Evolutionary conservation across 148 eudicot species (phyloP), one percentile per base, ranked within the genome.

Genomic region (Nyssa sinensis): DNA sequence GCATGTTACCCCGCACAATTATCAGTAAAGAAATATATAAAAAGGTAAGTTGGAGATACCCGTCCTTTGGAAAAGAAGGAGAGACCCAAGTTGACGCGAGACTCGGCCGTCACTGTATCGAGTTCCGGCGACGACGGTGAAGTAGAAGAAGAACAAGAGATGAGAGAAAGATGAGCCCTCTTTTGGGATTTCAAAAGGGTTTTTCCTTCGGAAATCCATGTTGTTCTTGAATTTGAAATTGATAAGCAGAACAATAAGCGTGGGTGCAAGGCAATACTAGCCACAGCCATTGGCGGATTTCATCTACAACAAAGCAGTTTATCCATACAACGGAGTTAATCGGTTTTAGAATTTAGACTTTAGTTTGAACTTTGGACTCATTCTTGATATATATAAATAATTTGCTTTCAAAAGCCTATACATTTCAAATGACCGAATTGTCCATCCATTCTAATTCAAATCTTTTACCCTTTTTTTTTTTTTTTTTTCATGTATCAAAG

Each of bases 21-120:
- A 34, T 39, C 61, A 64, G 0, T 19, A 75, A 76, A 61, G 16
- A 7, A 3, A 63, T 21, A 10, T 49, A 51, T 59, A 16, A 37
- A 33, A 17, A 32, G 27, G n/a, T 35, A 25, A 57, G 27, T 17
- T 67, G 23, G 28, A 34, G 59, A 24, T 72, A 95, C 98, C 94
- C 97, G 80, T 74, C 97, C 98, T 86, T 78, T 92, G 79, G 96
- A 84, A 70, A 95, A 95, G 77, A 95, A 91, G 49, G 97, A 80
- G 53, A 94, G 98, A 6, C 98, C 98, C 75, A 81, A 70, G 37
- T 92, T 94, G 65, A 94, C 90, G 64, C 89, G 86, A 14, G 96
- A 92, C 76, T 90, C 98, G 0, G 98, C 93, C 27, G 96, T 92
- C 12, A 80, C 81, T 27, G 71, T 23, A 55, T 80, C 67, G 5